Conservation (phyloP, 495 filamentous ascomycete species). For the Aspergillus homomorphus region DNA sequence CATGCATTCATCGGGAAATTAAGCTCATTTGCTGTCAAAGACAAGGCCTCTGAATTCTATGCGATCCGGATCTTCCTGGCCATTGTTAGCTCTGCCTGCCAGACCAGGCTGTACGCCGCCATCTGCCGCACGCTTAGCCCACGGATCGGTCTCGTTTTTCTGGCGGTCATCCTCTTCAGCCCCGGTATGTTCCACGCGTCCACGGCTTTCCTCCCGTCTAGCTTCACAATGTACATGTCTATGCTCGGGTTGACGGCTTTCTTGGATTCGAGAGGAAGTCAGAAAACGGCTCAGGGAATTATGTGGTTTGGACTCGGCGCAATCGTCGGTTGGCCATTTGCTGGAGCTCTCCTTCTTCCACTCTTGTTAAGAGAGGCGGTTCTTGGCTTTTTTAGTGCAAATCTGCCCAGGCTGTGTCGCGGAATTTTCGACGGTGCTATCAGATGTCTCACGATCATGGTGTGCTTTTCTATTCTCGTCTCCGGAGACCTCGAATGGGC, state of each 20-base stretch:
- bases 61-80: slow-evolving; percentile 73
- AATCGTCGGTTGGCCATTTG: slow-evolving; percentile 93
- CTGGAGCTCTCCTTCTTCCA: slow-evolving; percentile 76
- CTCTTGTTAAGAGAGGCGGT: slow-evolving; percentile 74
- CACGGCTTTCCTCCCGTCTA: slow-evolving; percentile 82
- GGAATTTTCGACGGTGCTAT: slow-evolving; percentile 64
- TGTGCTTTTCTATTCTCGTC: slow-evolving; percentile 42
- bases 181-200: slow-evolving; percentile 94
- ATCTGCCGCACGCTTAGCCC: slow-evolving; percentile 72
- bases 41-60: slow-evolving; percentile 77
- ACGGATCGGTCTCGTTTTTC: slow-evolving; percentile 77
- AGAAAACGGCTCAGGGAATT: slow-evolving; percentile 76
- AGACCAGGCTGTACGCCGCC: slow-evolving; percentile 74
- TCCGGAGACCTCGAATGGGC: slow-evolving; percentile 2
- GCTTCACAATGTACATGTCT: slow-evolving; percentile 93
- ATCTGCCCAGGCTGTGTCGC: slow-evolving; percentile 51
- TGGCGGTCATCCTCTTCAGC: slow-evolving; percentile 69
- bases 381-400: slow-evolving; percentile 57
- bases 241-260: slow-evolving; percentile 87
- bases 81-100: slow-evolving; percentile 70
- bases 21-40: slow-evolving; percentile 56
- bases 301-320: slow-evolving; percentile 91
- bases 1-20: slow-evolving; percentile 72
- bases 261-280: slow-evolving; percentile 74
- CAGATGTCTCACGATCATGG: slow-evolving; percentile 63